Percentiles rank a stretch among this genome's conserved stretches.
Evolutionary conservation across 352 stramenopile species (phyloP).

Genomic region (Phytophthora foliorum): DNA sequence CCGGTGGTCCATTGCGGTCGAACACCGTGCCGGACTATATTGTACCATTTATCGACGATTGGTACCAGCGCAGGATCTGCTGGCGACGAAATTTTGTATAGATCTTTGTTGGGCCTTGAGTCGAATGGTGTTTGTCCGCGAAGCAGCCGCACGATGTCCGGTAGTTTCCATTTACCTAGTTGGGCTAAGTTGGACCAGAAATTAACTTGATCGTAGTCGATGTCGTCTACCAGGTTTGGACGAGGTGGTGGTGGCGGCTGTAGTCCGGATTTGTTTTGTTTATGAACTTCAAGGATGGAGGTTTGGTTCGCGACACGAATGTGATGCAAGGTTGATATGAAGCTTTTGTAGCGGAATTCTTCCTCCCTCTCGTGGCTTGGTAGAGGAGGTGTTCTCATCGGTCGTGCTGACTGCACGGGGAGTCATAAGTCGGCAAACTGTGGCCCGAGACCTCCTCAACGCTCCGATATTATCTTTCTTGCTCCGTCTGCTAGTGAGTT

Average conservation of each 20-base stretch:
- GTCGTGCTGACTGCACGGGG: not conserved
- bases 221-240: not conserved
- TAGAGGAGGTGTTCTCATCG: not conserved
- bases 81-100: slow-evolving; percentile 2
- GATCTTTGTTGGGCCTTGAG: slow-evolving; percentile 19
- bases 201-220: slow-evolving; percentile 1
- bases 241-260: not conserved
- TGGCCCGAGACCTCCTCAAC: slow-evolving; percentile 1
- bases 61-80: not conserved
- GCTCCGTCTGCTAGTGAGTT: not conserved
- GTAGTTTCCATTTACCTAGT: too few relatives aligned
- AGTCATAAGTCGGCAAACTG: slow-evolving; percentile 18
- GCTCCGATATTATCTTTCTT: slow-evolving; percentile 1
- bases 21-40: slow-evolving; percentile 17
- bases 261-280: not conserved
- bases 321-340: slow-evolving; percentile 15
- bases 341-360: not conserved
- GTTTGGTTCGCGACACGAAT: slow-evolving; percentile 12
- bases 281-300: slow-evolving; percentile 2
- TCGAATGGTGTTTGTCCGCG: slow-evolving; percentile 6
- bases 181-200: slow-evolving; percentile 5
- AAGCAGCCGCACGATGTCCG: not conserved
- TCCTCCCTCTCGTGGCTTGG: not conserved
- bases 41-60: slow-evolving; percentile 7
- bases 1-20: not conserved